These are phyloP conservation scores for Fusarium poae DNA, from an alignment of 2,329 filamentous ascomycete genomes.

Conservation along the genomic window DNA sequence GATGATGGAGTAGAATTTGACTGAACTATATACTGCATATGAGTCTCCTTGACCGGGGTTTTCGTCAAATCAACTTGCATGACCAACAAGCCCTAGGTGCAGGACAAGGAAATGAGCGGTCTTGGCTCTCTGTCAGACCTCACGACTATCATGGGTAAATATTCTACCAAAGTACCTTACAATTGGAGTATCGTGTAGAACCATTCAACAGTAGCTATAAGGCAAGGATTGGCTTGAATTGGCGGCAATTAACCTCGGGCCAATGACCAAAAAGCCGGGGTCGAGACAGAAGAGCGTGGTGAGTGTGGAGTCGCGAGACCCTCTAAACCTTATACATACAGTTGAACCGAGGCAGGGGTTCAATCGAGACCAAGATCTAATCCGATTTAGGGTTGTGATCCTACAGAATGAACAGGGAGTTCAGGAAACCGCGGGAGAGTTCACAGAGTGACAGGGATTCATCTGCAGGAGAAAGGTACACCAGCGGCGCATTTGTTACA, in stretches of 20 bases:
- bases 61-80: background rate
- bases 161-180: background rate
- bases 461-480: slow-evolving; percentile 4
- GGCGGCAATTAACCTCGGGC: background rate
- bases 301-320: background rate
- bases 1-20: slow-evolving; percentile 16
- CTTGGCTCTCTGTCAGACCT: background rate
- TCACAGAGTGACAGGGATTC: background rate
- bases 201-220: background rate
- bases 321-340: slow-evolving; percentile 1
- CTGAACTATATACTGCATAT: slow-evolving; percentile 30
- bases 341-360: slow-evolving; percentile 10
- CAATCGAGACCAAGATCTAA: slow-evolving; percentile 26
- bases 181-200: background rate
- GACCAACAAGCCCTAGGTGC: background rate
- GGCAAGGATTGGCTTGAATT: background rate
- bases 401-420: background rate
- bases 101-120: background rate
- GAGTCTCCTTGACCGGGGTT: background rate
- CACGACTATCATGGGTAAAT: background rate
- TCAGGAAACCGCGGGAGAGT: slow-evolving; percentile 11
- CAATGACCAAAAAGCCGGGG: background rate
- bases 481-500: background rate
- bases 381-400: slow-evolving; percentile 25
- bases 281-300: background rate